Evolutionary conservation across 768 basidiomycete genomes (phyloP), one percentile per base, ranked within the genome.

Genomic region (Pleurotus platypus): DNA sequence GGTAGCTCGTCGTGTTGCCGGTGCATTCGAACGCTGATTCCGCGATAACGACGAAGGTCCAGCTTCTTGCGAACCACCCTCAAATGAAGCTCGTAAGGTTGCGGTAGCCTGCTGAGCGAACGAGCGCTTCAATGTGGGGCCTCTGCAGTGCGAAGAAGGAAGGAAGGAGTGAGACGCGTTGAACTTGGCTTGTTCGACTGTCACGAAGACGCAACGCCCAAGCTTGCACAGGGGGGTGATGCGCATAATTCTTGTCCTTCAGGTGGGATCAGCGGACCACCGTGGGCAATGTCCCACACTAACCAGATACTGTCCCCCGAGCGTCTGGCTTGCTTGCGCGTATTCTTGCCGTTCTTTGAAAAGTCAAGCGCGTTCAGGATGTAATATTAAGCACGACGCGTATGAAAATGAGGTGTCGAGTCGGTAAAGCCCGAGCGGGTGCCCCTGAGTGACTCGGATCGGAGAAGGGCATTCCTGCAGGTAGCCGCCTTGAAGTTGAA

Each of bases 151-250:
- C 46, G 61, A 24, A 13, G 63, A 54, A 20, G 58, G 43, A 40
- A 56, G 49, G 50, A 61, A 56, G 24, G 64, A 55, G n/a, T 62
- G 55, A 57, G 69, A 62, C 45, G 70, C 37, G 46, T 61, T 30
- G 51, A 62, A 64, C 59, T 67, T 65, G 26, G 69, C 61, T 24
- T 73, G 69, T 70, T 82, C 77, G 64, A 80, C 64, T 76, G 81
- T 80, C 83, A 86, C 85, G 74, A 82, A 74, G 69, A 82, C 76
- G 73, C 79, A 75, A 69, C 72, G 77, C 77, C 80, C 76, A 57
- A 74, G 69, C 62, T 75, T 73, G 60, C 80, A 68, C 54, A 76
- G 55, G 62, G 75, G 70, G 63, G 75, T 78, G 67, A 79, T 64
- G 74, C 76, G 79, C 82, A 85, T 85, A 76, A 68, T 22, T 7